Conservation (phyloP, 495 filamentous ascomycete species). For the Penicillium soppii region DNA sequence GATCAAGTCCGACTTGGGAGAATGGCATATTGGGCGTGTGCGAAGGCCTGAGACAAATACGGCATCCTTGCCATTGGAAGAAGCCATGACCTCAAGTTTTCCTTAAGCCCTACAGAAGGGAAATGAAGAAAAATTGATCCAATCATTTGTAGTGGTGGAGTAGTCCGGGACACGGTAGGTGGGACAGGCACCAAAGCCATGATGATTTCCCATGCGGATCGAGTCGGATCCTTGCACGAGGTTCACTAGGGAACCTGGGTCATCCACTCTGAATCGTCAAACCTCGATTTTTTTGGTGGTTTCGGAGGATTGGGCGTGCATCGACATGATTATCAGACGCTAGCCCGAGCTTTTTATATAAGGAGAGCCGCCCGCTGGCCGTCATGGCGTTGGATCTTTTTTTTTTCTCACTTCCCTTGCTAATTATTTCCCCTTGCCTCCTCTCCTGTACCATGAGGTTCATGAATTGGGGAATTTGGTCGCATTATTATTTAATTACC, state of each 20-base stretch:
- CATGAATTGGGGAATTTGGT: too few relatives aligned
- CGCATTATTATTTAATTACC: neutral
- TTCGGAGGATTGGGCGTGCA: constrained; percentile 23
- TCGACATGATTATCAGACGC: constrained; percentile 31
- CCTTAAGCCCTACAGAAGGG: constrained; percentile 2
- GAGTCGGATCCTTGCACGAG: constrained; percentile 28
- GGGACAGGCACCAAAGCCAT: constrained; percentile 31
- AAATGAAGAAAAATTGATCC: constrained; percentile 8
- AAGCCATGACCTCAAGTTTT: neutral
- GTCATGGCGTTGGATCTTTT: constrained; percentile 14
- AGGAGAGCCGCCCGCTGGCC: constrained; percentile 31
- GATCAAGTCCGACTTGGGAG: neutral
- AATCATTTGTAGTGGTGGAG: constrained; percentile 21
- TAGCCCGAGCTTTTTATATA: constrained; percentile 36
- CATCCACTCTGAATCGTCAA: constrained; percentile 8
- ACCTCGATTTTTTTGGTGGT: constrained; percentile 2
- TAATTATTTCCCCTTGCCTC: constrained; percentile 5
- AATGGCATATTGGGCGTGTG: neutral
- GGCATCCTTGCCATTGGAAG: neutral
- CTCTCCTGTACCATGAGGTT: too few relatives aligned
- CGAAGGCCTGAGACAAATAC: neutral
- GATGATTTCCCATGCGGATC: constrained; percentile 30
- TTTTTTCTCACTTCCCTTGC: constrained; percentile 8
- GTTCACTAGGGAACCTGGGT: constrained; percentile 9
- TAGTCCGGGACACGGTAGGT: constrained; percentile 20